Percentiles rank a stretch among this genome's conserved stretches.
Conservation (phyloP, 164 flowering plant genomes). For the Protea cynaroides region DNA sequence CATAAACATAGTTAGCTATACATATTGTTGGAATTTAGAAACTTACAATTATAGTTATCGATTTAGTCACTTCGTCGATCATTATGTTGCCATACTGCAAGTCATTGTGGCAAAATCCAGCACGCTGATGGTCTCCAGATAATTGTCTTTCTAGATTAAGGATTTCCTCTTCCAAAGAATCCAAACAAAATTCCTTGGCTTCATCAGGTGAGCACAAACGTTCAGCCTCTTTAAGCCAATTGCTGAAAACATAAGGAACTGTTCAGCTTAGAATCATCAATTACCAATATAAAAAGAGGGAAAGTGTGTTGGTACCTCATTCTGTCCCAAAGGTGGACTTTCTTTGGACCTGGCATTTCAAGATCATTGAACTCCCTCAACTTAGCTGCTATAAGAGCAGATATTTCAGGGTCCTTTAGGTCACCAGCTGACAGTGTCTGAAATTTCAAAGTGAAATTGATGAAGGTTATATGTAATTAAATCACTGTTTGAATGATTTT, state of each 20-base stretch:
- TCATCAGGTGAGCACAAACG: conserved; percentile 38
- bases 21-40: not conserved
- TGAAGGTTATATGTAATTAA: no score
- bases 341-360: conserved; percentile 62
- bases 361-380: conserved; percentile 82
- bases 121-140: conserved; percentile 28
- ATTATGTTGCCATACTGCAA: conserved; percentile 94
- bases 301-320: conserved; percentile 45
- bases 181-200: conserved; percentile 43
- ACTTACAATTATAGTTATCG: conserved; percentile 76
- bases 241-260: conserved; percentile 28
- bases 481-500: no score
- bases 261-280: not conserved
- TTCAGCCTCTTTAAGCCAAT: conserved; percentile 59
- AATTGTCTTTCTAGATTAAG: conserved; percentile 40
- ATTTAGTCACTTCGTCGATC: conserved; percentile 74
- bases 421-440: conserved; percentile 91
- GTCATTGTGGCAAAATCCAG: conserved; percentile 94
- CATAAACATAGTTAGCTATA: not conserved
- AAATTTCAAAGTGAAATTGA: not conserved
- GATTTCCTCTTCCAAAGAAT: conserved; percentile 48
- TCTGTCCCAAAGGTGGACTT: conserved; percentile 56
- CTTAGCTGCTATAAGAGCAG: conserved; percentile 66
- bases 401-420: conserved; percentile 65
- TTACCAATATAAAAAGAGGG: no score